A percentile compares a stretch with the other conserved stretches of the same genome.
Conservation (phyloP, 257 asterid species). For the Jacaranda copaia region DNA sequence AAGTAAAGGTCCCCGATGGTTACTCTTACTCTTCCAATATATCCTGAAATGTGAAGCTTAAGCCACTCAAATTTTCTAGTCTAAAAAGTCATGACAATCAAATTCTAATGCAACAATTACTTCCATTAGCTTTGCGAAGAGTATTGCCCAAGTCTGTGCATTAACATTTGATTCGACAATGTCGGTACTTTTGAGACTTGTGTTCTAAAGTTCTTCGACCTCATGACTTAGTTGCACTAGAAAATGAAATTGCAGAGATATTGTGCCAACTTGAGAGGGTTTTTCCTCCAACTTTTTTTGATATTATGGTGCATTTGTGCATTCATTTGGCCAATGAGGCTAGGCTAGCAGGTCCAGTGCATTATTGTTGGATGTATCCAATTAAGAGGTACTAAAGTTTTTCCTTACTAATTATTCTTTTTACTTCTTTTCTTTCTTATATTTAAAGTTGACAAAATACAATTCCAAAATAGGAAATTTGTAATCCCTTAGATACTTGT, state of each 20-base stretch:
- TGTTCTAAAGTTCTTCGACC: slow-evolving; percentile 7
- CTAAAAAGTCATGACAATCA: too few species aligned
- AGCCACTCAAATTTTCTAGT: too few species aligned
- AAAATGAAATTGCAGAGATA: not conserved
- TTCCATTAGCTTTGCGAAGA: too few species aligned
- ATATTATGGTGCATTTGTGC: slow-evolving; percentile 14
- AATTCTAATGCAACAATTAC: too few species aligned
- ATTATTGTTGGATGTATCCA: slow-evolving; percentile 26
- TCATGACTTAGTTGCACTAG: not conserved
- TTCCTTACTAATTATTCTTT: not conserved
- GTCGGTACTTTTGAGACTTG: too few species aligned
- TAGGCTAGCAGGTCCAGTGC: slow-evolving; percentile 2
- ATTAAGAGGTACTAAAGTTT: slow-evolving; percentile 18
- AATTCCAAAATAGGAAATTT: not conserved
- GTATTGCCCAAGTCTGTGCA: too few species aligned
- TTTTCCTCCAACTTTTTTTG: not conserved
- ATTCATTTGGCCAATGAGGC: slow-evolving; percentile 16
- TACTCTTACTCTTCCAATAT: too few species aligned
- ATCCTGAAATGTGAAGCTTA: too few species aligned
- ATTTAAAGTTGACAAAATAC: not conserved
- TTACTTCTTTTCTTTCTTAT: not conserved
- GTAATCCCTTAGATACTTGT: not conserved
- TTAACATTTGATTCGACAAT: too few species aligned
- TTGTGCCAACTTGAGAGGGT: slow-evolving; percentile 22
- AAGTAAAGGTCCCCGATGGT: too few species aligned